These are phyloP conservation scores for Solanum tarapatanum DNA, from an alignment of 257 asterid species.

Conservation along the genomic window DNA sequence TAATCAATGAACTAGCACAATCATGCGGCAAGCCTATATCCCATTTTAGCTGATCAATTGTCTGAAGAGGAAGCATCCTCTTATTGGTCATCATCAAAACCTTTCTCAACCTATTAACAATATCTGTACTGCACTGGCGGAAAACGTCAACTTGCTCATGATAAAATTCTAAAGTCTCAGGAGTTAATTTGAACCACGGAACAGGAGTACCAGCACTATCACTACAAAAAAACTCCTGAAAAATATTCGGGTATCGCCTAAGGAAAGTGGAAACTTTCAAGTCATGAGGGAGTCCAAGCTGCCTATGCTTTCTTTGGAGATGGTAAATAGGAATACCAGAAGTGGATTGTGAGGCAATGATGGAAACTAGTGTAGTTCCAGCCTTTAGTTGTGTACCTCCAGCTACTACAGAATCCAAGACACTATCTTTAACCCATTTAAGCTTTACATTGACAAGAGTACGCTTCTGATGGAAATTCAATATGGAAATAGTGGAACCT, in stretches of 20 bases:
- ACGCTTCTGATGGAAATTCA: conserved; percentile 37
- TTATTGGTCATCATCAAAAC: conserved; percentile 66
- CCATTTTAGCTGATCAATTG: conserved; percentile 81
- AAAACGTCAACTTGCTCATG: conserved; percentile 26
- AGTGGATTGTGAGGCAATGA: conserved; percentile 41
- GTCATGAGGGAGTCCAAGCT: conserved; percentile 49
- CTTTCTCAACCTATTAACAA: conserved; percentile 55
- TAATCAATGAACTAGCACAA: conserved; percentile 29
- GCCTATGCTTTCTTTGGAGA: conserved; percentile 41
- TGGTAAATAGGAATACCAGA: conserved; percentile 51
- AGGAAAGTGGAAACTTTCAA: conserved; percentile 63
- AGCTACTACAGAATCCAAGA: conserved; percentile 53
- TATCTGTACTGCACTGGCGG: conserved; percentile 34
- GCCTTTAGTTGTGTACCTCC: conserved; percentile 53
- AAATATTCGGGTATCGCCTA: conserved; percentile 69
- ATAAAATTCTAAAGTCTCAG: conserved; percentile 33
- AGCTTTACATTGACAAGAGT: conserved; percentile 73
- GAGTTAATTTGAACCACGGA: conserved; percentile 59
- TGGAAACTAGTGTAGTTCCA: conserved; percentile 43
- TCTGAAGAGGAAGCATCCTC: conserved; percentile 62
- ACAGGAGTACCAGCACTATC: conserved; percentile 76
- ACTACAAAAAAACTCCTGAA: conserved; percentile 41
- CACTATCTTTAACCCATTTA: conserved; percentile 69
- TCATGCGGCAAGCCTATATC: conserved; percentile 71
- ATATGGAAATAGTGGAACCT: not conserved